phyloP scores from a whole-genome alignment of 2,329 filamentous ascomycete genomes.

The Aspergillus persii region DNA sequence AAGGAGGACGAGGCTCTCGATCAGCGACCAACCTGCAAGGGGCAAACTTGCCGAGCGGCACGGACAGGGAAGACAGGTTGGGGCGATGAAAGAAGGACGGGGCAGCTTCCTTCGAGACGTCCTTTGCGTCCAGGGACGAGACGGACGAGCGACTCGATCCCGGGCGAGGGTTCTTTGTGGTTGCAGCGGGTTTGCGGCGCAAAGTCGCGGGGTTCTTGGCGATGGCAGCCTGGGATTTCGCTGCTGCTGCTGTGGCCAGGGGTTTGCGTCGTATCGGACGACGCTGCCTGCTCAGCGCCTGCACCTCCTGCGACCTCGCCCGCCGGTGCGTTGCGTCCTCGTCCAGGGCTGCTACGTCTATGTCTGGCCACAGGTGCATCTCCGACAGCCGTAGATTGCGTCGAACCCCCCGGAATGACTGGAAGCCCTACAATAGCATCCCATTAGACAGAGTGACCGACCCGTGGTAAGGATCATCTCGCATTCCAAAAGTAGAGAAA shows the following conservation, averaged over 20 bases:
- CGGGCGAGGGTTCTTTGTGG: background rate
- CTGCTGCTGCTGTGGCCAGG: background rate
- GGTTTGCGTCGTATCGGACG: background rate
- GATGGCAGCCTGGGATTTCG: background rate
- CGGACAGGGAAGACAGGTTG: background rate
- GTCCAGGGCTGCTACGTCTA: conserved; percentile 15
- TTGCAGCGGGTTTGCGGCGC: background rate
- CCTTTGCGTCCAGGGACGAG: background rate
- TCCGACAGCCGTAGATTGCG: background rate
- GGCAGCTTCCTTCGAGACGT: background rate
- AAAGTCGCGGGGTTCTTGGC: background rate
- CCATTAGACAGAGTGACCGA: conserved; percentile 1
- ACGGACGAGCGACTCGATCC: background rate
- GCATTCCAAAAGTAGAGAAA: background rate
- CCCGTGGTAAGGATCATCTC: conserved; percentile 1
- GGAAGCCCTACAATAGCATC: conserved; percentile 26
- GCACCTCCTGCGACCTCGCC: background rate
- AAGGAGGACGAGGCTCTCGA: background rate
- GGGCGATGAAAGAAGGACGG: background rate
- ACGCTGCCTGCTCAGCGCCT: background rate
- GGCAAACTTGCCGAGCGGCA: background rate
- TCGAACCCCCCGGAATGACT: conserved; percentile 22
- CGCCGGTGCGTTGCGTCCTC: background rate
- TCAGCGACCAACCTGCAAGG: background rate
- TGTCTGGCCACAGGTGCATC: conserved; percentile 9